Conservation (phyloP, 305 asterid genomes). For the Fraxinus platypoda region DNA sequence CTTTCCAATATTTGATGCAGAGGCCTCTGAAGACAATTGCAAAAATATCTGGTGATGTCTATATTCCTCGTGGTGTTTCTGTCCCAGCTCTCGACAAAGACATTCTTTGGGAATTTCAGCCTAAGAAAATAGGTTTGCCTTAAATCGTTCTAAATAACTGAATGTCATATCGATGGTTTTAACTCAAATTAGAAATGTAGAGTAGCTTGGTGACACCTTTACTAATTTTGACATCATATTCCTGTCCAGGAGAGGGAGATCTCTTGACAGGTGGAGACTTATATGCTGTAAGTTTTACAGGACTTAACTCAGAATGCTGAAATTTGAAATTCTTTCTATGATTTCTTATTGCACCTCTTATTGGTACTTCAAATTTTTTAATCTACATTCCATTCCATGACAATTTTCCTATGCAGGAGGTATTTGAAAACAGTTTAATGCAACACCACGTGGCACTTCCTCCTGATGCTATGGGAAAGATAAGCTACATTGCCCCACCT, state of each 20-base stretch:
- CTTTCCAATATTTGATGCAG: constrained; percentile 45
- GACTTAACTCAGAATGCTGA: constrained; percentile 4
- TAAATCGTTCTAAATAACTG: constrained; percentile 15
- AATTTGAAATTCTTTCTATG: constrained; percentile 1
- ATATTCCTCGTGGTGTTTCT: constrained; percentile 97
- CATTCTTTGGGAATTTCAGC: constrained; percentile 90
- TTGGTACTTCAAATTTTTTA: neutral
- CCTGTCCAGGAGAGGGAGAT: constrained; percentile 51
- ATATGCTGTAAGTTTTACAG: constrained; percentile 71
- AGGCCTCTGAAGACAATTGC: constrained; percentile 98
- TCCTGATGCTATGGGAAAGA: constrained; percentile 97
- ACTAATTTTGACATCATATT: constrained; percentile 24
- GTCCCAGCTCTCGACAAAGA: constrained; percentile 98
- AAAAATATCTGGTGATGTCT: constrained; percentile 89
- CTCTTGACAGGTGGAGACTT: constrained; percentile 68
- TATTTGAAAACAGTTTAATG: constrained; percentile 85
- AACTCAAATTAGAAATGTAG: constrained; percentile 9
- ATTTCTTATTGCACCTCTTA: constrained; percentile 10
- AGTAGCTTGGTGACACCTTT: constrained; percentile 7
- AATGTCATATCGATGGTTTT: neutral
- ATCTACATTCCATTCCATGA: constrained; percentile 7
- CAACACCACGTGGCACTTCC: constrained; percentile 91
- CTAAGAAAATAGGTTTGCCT: constrained; percentile 73
- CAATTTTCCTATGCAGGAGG: constrained; percentile 55
- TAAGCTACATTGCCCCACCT: constrained; percentile 85